Base-by-base conservation (phyloP, 2,329 filamentous ascomycete genomes). In the Talaromyces verruculosus region DNA sequence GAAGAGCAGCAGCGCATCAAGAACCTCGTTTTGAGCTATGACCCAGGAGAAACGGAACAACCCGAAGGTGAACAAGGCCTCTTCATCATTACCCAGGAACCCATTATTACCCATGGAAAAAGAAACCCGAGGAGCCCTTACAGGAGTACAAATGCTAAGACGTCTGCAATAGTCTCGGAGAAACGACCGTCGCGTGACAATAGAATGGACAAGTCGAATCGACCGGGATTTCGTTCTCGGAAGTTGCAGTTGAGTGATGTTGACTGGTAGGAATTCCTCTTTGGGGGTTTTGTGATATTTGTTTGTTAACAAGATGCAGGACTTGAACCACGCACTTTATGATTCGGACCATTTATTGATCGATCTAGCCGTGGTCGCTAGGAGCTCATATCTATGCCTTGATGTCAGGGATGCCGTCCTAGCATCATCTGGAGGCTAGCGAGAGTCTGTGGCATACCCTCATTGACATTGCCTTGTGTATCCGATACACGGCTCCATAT, bases 1-100 rank as follows among this genome's bases (percentile, higher is more conserved):
- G 95, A 97, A 75, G 96, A 99, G 78, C 94, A 99, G 78, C 93
- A 97, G 78, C 91, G 95, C 68, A 99, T 99, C 87, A 99, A 99
- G 83, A 97, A 92, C 74, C 84, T 99, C 55, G 95, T 99, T 63
- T 84, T 99, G 71, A 98, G 97, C 79, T 96, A 97, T 75, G 95
- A 99, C 80, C 87, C 92, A 61, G 93, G 96, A 69, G 85, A 88
- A 73, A 89, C 83, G 71, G 91, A 96, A 75, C 89, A 93, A 69
- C 81, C 84, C 73, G 91, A 95, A 82, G 89, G 92, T 96, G 85
- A 87, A 82, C 59, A 72, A 69, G 69, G 69, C 64, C 63, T 65
- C 68, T 65, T 69, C 41, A 62, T 47, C 22, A 58, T 64, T 61
- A 51, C 66, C 63, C 69, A 68, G 53, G 66, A 70, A 67, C 69